These are phyloP conservation scores for Chamaenerion angustifolium DNA, from an alignment of 345 rosid genomes.

Conservation along the genomic window DNA sequence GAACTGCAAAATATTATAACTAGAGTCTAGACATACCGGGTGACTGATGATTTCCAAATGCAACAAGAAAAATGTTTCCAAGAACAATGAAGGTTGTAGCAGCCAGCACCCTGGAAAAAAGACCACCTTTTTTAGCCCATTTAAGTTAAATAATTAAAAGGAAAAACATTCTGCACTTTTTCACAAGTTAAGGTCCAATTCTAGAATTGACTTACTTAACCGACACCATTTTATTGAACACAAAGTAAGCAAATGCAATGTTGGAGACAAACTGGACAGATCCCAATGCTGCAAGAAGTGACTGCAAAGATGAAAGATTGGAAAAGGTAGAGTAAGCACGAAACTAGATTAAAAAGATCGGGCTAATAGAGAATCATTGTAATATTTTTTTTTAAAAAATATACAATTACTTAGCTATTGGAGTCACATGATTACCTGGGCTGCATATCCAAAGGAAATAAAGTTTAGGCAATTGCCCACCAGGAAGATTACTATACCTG, in stretches of 20 bases:
- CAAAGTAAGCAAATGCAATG: slow-evolving; percentile 92
- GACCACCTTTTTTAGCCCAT: slow-evolving; percentile 1
- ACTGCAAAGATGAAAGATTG: slow-evolving; percentile 35
- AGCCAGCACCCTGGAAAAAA: slow-evolving; percentile 53
- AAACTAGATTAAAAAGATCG: not conserved
- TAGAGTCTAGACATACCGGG: slow-evolving; percentile 62
- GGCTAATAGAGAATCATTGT: not conserved
- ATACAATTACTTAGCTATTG: too few species aligned
- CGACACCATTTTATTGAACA: slow-evolving; percentile 75
- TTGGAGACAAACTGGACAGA: slow-evolving; percentile 93
- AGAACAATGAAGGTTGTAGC: slow-evolving; percentile 94
- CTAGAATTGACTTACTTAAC: slow-evolving; percentile 60
- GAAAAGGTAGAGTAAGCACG: not conserved
- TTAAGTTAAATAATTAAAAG: slow-evolving; percentile 1
- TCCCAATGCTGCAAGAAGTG: slow-evolving; percentile 97
- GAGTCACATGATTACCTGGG: slow-evolving; percentile 45
- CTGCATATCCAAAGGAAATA: slow-evolving; percentile 99
- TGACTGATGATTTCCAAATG: slow-evolving; percentile 96
- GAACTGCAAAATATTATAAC: too few species aligned
- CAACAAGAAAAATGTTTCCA: slow-evolving; percentile 87
- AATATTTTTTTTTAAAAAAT: not conserved
- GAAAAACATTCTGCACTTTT: too few species aligned
- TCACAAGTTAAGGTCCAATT: slow-evolving; percentile 1
- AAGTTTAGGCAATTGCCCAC: slow-evolving; percentile 94
- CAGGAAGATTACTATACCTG: slow-evolving; percentile 78